Percentiles rank a stretch among this genome's conserved stretches.
Conservation (phyloP, 352 stramenopile species). For the Lagenidium sp. region DNA sequence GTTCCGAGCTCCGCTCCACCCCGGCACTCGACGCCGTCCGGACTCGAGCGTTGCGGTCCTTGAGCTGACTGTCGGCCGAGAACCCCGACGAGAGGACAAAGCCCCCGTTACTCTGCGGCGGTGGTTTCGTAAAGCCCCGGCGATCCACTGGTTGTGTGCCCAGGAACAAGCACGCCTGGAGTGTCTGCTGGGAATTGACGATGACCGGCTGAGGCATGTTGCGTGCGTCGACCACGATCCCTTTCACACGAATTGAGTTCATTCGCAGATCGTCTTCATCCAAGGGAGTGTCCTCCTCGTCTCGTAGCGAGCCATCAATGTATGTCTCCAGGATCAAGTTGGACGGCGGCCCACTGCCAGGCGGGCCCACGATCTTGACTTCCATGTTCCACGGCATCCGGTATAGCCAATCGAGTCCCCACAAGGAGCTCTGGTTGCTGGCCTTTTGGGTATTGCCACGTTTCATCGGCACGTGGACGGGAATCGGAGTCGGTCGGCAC, state of each 20-base stretch:
- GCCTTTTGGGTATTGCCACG: constrained; percentile 56
- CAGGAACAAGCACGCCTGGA: constrained; percentile 82
- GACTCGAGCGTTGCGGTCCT: constrained; percentile 26
- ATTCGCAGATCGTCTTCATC: constrained; percentile 78
- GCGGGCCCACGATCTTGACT: constrained; percentile 83
- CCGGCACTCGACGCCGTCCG: constrained; percentile 45
- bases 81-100: constrained; percentile 62
- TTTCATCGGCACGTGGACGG: constrained; percentile 79
- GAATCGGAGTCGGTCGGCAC: constrained; percentile 68
- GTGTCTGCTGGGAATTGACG: constrained; percentile 81
- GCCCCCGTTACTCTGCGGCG: constrained; percentile 78
- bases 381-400: constrained; percentile 90
- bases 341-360: constrained; percentile 74
- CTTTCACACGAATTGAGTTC: constrained; percentile 85
- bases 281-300: constrained; percentile 52
- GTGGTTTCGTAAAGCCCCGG: constrained; percentile 77
- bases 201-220: constrained; percentile 83
- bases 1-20: constrained; percentile 64
- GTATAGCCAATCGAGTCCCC: constrained; percentile 84
- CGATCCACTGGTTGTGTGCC: constrained; percentile 81
- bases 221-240: constrained; percentile 79
- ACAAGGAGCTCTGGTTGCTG: constrained; percentile 56
- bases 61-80: constrained; percentile 45
- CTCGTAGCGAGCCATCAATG: constrained; percentile 70
- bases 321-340: constrained; percentile 85